These are phyloP conservation scores for Pyrenula aspistea DNA, from an alignment of 495 filamentous ascomycete species.

Conservation along the genomic window DNA sequence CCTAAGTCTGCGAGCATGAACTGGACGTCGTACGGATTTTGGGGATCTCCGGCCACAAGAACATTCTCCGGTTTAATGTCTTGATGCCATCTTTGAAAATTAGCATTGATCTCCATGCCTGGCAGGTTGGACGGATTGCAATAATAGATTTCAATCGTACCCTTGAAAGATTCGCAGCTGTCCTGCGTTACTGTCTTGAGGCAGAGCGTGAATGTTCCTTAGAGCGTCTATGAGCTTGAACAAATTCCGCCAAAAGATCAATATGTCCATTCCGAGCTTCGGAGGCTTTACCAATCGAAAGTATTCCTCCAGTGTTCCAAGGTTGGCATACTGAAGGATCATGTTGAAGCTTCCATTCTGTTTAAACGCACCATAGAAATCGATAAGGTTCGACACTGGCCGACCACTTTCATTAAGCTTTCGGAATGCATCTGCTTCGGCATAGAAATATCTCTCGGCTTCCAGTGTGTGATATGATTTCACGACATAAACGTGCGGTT, in stretches of 20 bases:
- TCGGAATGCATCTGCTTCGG: conserved; percentile 22
- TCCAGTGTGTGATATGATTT: conserved; percentile 24
- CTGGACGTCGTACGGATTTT: conserved; percentile 16
- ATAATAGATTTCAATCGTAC: conserved; percentile 1
- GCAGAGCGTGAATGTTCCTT: conserved; percentile 20
- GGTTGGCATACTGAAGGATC: conserved; percentile 32
- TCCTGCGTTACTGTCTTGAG: neutral
- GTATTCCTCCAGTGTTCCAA: conserved; percentile 27
- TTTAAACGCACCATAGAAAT: conserved; percentile 28
- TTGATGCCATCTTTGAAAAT: conserved; percentile 19
- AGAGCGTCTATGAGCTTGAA: conserved; percentile 23
- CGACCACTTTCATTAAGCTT: conserved; percentile 10
- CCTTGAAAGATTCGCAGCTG: conserved; percentile 9
- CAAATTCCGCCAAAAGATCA: conserved; percentile 29
- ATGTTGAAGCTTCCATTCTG: conserved; percentile 24
- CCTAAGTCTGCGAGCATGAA: conserved; percentile 30
- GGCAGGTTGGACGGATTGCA: neutral
- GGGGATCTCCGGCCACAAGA: conserved; percentile 16
- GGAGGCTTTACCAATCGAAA: conserved; percentile 18
- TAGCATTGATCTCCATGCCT: conserved; percentile 1
- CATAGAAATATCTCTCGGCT: conserved; percentile 16
- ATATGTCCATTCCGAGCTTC: conserved; percentile 17
- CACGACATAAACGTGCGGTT: conserved; percentile 18
- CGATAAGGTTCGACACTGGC: conserved; percentile 20
- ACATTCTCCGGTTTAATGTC: conserved; percentile 29